Base-by-base conservation (phyloP, 2,329 filamentous ascomycete species). In the Stachybotrys echinatus region DNA sequence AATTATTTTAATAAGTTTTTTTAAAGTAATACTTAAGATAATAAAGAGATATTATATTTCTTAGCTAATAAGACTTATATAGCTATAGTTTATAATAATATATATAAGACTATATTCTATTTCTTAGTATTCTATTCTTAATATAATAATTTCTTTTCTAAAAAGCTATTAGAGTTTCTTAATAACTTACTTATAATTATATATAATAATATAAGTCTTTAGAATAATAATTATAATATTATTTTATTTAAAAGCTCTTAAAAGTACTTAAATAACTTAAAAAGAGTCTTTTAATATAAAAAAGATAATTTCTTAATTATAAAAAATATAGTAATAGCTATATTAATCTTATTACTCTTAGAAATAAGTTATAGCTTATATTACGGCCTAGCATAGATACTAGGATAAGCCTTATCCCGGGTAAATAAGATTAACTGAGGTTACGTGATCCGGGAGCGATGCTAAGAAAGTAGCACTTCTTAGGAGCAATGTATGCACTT, bases 1-100 rank as follows among this genome's bases (percentile, higher is more conserved):
- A n/a, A n/a, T n/a, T n/a, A n/a, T n/a, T 18, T 10, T n/a, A 56
- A 45, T 34, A 60, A 45, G 46, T 57, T 39, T 46, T 59, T 47
- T 31, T 54, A 34, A 22, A 22, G 55, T 52, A 23, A 50, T 23
- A 50, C 51, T 46, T 54, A 18, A 46, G 57, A 58, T 49, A 60
- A 56, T 44, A 59, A 42, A 47, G 50, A 47, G 50, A 49, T 27
- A 54, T 52, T 14, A 59, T 51, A 43, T 39, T 51, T 21, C 50
- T 55, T 53, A 51, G 56, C 55, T 61, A 53, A 42, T 51, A 23
- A 31, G 60, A 54, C 52, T 61, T 45, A 47, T 61, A 61, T 45
- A 49, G 56, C 52, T 19, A 47, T 51, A n/a, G 53, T 46, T 23
- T 48, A 51, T 19, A 49, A 52, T 38, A 61, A 50, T 12, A 58